Base-by-base conservation (phyloP, 148 eudicot genomes). In the Drosera capensis region DNA sequence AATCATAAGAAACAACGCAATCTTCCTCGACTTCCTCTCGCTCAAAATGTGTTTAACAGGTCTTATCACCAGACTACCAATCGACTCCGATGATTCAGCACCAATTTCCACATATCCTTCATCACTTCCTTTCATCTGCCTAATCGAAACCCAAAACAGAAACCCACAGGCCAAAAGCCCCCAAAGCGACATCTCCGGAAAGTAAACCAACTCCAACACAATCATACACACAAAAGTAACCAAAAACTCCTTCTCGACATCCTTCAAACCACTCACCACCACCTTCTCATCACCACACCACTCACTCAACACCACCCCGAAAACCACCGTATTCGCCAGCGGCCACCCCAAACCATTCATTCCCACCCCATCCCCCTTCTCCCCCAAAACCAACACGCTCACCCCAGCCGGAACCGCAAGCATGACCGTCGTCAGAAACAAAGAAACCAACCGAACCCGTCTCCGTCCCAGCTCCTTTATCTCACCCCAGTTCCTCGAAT, bases 11-110 rank as follows among this genome's bases (percentile, higher is more conserved):
- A 90, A 90, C 57, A 90, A 77, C 14, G 95, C 97, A 78, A 90
- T 90, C 72, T 90, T 90, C 5, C 97, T 75, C 15, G 97, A 90
- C 66, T 84, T 90, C 47, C 97, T 76, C 50, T 90, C 97, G 46
- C 93, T 71, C 66, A 84, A 54, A 50, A 90, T 71, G 38, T 90
- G 97, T 29, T 74, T 80, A 45, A 84, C 40, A 17, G 95, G 92
- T 63, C 69, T 80, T 93, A 84, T 73, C 17, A 84, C 57, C 54
- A 68, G 57, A 6, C 60, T 55, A 48, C 64, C 49, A 25, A 75
- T 49, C 0, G 95, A 66, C 7, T 75, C 95, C 1, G 79, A 59
- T 44, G 81, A 57, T 50, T 80, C 82, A 41, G 66, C 70, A 0
- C 97, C 97, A 35, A 84, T 51, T 44, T 84, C 87, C 36, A 73